phyloP scores from a whole-genome alignment of 1,284 basidiomycete genomes.

The Amylostereum areolatum region DNA sequence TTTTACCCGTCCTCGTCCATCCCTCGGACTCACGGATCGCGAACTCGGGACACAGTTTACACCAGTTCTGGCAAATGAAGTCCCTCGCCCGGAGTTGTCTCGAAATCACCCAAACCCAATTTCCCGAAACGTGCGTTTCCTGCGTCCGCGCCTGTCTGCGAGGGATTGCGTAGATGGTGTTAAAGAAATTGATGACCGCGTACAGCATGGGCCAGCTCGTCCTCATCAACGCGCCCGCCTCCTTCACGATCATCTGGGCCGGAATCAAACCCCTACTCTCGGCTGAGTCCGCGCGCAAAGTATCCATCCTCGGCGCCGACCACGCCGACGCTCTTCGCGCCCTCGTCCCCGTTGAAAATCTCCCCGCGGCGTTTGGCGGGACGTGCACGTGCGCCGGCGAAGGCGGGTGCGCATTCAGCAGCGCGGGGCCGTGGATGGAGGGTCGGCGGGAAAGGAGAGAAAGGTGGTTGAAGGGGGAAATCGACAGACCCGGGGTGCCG shows the following conservation, averaged over 20 bases:
- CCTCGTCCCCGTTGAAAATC: conserved; percentile 48
- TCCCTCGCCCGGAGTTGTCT: conserved; percentile 51
- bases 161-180: too few relatives aligned
- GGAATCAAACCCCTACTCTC: conserved; percentile 65
- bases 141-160: not conserved
- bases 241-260: conserved; percentile 66
- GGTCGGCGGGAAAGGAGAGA: conserved; percentile 48
- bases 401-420: conserved; percentile 56
- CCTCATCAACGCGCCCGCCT: conserved; percentile 64
- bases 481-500: conserved; percentile 4
- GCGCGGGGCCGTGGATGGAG: conserved; percentile 65
- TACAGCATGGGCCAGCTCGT: conserved; percentile 61
- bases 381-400: conserved; percentile 46
- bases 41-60: conserved; percentile 32
- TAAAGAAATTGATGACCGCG: not conserved
- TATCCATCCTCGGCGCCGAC: conserved; percentile 55
- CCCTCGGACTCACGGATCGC: not conserved
- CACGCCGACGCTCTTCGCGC: conserved; percentile 49
- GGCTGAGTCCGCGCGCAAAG: conserved; percentile 62
- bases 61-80: conserved; percentile 72
- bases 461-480: conserved; percentile 26
- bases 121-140: conserved; percentile 58
- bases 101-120: conserved; percentile 72
- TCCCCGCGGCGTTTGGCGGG: conserved; percentile 38
- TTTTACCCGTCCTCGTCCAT: not conserved